Base-by-base conservation (phyloP, 1,284 basidiomycete genomes). In the Vanrija sp. region DNA sequence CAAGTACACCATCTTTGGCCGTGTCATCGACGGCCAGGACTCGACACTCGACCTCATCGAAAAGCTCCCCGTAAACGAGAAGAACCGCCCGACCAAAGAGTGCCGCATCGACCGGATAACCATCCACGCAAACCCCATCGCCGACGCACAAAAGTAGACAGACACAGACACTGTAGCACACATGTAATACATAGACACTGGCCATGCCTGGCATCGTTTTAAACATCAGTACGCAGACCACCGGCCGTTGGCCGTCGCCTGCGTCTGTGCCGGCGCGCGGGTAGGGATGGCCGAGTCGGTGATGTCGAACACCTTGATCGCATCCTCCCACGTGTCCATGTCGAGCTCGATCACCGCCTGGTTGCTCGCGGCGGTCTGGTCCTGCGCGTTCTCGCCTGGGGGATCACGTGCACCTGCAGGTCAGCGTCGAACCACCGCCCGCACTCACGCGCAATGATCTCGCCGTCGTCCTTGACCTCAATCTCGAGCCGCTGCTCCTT, bases 1-100 rank as follows among this genome's bases (percentile, higher is more conserved):
- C 53, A 96, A 96, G 75, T 95, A 96, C 78, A 91, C 90, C 6
- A 95, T 97, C 58, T 86, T 97, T 62, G 93, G 91, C n/a, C 80
- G 79, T 47, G 91, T 97, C n/a, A 97, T 97, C 63, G 93, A 97
- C 69, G 93, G 93, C 16, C 83, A 83, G 14, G 92, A 97, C 69
- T 84, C 87, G 6, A 89, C 92, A 1, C 78, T 97, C 39, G 93
- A 96, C 65, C 80, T 83, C 14, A 90, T 96, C 82, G 95, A 98
- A 71, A 84, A 85, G 24, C 85, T 87, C 0, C 90, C 90, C 0
- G 94, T 98, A 44, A 92, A 85, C 70, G 82, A 84, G 49, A 98
- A 97, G 77, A 90, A 94, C 73, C 77, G 89, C 53, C 95, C 95
- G 0, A 72, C 90, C 23, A 82, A 80, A 49, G 92, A 96, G 67